These are phyloP conservation scores for Candida insectorum DNA, from an alignment of 805 yeast species.

Conservation along the genomic window DNA sequence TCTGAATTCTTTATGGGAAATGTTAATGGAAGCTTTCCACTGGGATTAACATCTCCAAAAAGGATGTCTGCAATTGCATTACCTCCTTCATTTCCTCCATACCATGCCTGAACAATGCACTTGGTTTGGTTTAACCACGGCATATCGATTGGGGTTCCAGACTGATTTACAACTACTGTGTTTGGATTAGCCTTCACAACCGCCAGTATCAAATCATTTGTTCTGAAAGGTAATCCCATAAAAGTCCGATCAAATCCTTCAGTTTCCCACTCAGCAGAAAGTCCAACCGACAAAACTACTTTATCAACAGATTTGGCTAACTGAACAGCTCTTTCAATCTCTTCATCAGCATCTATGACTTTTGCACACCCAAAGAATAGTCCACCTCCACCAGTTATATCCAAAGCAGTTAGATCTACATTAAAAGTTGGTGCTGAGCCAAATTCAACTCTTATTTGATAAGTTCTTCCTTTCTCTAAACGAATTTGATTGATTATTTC, in stretches of 20 bases:
- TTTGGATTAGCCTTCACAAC: conserved; percentile 27
- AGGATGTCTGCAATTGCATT: conserved; percentile 56
- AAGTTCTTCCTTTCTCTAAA: conserved; percentile 42
- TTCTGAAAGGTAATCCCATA: conserved; percentile 23
- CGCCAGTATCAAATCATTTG: conserved; percentile 21
- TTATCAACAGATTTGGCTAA: conserved; percentile 27
- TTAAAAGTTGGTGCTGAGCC: conserved; percentile 31
- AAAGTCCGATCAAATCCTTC: conserved; percentile 30
- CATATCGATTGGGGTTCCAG: conserved; percentile 32
- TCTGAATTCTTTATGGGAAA: conserved; percentile 22
- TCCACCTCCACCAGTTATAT: conserved; percentile 24
- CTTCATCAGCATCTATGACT: conserved; percentile 22
- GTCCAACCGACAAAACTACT: conserved; percentile 26
- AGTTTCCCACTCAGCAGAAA: conserved; percentile 29
- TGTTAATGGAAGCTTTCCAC: conserved; percentile 41
- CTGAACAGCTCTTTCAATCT: conserved; percentile 20
- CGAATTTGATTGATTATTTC: conserved; percentile 37
- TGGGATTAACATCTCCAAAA: conserved; percentile 57
- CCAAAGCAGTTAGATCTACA: conserved; percentile 14
- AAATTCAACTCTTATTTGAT: conserved; percentile 46
- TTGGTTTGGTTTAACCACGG: conserved; percentile 26
- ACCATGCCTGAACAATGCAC: conserved; percentile 31
- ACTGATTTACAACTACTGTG: conserved; percentile 30
- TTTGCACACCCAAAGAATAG: conserved; percentile 20
- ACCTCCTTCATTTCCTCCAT: conserved; percentile 53